Percentiles rank a stretch among this genome's conserved stretches.
These are phyloP conservation scores for Cicer pinnatifidum DNA, from an alignment of 306 rosid species.

Conservation along the genomic window DNA sequence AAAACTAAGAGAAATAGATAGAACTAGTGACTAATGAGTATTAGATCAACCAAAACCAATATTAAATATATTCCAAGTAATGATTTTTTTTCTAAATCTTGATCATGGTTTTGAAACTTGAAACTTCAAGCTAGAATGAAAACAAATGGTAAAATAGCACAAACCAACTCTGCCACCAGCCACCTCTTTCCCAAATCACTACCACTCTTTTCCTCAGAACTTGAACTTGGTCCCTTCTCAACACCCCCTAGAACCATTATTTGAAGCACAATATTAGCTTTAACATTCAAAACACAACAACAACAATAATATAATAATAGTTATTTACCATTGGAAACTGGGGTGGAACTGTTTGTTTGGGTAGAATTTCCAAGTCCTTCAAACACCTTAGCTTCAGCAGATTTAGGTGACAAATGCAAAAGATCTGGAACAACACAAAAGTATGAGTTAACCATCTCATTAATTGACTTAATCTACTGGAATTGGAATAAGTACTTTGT, in stretches of 20 bases:
- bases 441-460: not conserved
- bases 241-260: slow-evolving; percentile 44
- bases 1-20: not conserved
- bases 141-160: slow-evolving; percentile 47
- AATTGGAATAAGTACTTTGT: too few relatives aligned
- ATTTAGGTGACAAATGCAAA: slow-evolving; percentile 74
- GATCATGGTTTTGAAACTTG: slow-evolving; percentile 43
- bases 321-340: slow-evolving; percentile 51
- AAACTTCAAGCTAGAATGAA: slow-evolving; percentile 45
- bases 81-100: not conserved
- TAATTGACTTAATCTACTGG: too few relatives aligned
- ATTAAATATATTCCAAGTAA: slow-evolving; percentile 12
- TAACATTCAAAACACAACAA: slow-evolving; percentile 16
- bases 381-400: slow-evolving; percentile 69
- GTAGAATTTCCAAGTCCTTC: slow-evolving; percentile 45
- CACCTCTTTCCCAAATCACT: slow-evolving; percentile 49
- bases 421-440: slow-evolving; percentile 55
- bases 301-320: not conserved
- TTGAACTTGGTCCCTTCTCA: slow-evolving; percentile 45
- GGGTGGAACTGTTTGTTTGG: slow-evolving; percentile 37
- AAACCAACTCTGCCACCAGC: slow-evolving; percentile 46
- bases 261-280: not conserved
- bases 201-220: slow-evolving; percentile 49
- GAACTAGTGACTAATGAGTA: too few relatives aligned
- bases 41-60: not conserved